These are phyloP conservation scores for Saprolegnia parasitica DNA, from an alignment of 352 stramenopile species.

Conservation along the genomic window DNA sequence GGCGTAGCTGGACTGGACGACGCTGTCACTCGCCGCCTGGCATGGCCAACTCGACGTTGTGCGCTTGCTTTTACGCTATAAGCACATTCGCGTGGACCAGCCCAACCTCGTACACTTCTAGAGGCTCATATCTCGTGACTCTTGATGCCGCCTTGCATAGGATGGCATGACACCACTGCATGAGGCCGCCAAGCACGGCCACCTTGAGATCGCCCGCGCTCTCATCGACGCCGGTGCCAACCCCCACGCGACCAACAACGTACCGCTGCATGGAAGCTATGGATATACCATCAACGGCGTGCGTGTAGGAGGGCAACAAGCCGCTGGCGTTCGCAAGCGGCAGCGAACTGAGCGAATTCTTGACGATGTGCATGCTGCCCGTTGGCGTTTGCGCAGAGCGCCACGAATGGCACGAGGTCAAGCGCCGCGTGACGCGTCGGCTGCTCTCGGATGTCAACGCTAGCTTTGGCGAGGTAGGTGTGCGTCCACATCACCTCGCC, in stretches of 20 bases:
- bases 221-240: constrained; percentile 19
- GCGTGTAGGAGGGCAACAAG: constrained; percentile 15
- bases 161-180: constrained; percentile 22
- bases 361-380: constrained; percentile 20
- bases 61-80: neutral
- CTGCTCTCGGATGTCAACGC: constrained; percentile 20
- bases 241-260: constrained; percentile 15
- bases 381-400: constrained; percentile 18
- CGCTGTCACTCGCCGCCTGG: constrained; percentile 9
- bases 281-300: neutral
- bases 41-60: constrained; percentile 10
- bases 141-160: neutral
- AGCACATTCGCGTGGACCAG: constrained; percentile 14
- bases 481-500: too few species aligned
- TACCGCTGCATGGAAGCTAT: neutral
- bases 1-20: constrained; percentile 18
- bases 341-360: constrained; percentile 18
- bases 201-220: constrained; percentile 4
- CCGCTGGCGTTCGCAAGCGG: constrained; percentile 9
- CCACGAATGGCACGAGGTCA: constrained; percentile 18
- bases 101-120: neutral
- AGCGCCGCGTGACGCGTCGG: neutral
- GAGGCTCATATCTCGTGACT: neutral
- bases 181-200: constrained; percentile 22
- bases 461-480: constrained; percentile 14